Evolutionary conservation across 2,329 filamentous ascomycete species (phyloP), one percentile per base, ranked within the genome.

Genomic region (Zymoseptoria brevis): DNA sequence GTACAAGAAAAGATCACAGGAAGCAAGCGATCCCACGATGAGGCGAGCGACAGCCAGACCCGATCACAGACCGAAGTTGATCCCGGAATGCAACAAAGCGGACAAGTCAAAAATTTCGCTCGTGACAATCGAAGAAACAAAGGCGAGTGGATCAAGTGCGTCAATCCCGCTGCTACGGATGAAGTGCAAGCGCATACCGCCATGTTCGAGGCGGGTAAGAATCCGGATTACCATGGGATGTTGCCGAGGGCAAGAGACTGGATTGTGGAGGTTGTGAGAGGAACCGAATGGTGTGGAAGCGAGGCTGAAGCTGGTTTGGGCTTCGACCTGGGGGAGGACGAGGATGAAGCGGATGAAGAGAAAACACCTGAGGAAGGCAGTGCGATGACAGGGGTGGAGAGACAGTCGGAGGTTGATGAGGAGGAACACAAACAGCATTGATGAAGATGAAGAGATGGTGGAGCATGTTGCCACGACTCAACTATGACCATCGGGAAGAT

Each of bases 111-210:
- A 54, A 62, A 64, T 11, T 71, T 68, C 54, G 69, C 66, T 4
- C 64, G 69, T 26, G 71, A 72, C 54, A 58, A 63, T 8, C 64
- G 58, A 41, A 69, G 69, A 59, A 66, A 62, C 52, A 73, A 74
- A 75, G 83, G 68, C 63, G 80, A 67, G 65, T 95, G 89, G 87
- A 79, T 80, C 63, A 81, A 84, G 68, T 73, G 87, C 85, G 78
- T 91, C 58, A 99, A 97, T 71, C 86, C 95, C 61, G 84, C 83
- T 67, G 90, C 88, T 0, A 77, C 75, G 9, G 90, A 96, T 67
- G 94, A 97, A 77, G 85, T 87, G 0, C 77, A 77, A 63, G 93
- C 93, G 26, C 94, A 97, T 74, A 89, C 87, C 79, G 78, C 83
- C 80, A 79, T 94, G 88, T 94, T 94, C 66, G 85, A 86, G 56